Conservation (phyloP, 2,329 filamentous ascomycete species). For the Plenodomus biglobosus region DNA sequence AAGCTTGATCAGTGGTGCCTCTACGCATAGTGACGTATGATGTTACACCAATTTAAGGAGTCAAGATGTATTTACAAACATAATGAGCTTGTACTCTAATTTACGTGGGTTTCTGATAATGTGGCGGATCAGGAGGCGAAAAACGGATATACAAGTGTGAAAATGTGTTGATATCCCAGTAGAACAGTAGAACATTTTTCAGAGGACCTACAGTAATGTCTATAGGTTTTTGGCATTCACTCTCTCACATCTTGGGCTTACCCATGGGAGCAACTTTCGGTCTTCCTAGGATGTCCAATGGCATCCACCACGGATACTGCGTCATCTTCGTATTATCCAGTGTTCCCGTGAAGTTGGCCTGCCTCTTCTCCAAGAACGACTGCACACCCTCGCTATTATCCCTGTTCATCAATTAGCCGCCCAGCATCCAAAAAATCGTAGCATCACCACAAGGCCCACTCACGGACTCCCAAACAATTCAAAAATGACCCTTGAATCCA, state of each 20-base stretch:
- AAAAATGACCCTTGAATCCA: conserved; percentile 67
- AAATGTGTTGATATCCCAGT: too few species aligned
- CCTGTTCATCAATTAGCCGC: conserved; percentile 33
- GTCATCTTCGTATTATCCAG: conserved; percentile 62
- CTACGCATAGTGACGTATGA: neutral
- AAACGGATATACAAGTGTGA: too few species aligned
- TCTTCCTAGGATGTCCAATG: conserved; percentile 51
- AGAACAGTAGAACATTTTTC: too few species aligned
- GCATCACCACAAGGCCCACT: conserved; percentile 13
- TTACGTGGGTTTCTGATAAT: too few species aligned
- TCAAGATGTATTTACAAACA: too few species aligned
- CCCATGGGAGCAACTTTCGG: conserved; percentile 40
- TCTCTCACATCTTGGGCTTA: neutral
- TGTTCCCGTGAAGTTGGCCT: conserved; percentile 62
- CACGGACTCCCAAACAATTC: conserved; percentile 58
- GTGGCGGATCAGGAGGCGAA: too few species aligned
- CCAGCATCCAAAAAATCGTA: neutral
- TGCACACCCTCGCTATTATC: conserved; percentile 68
- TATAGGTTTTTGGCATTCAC: too few species aligned
- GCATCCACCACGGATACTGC: conserved; percentile 69
- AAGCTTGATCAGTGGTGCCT: neutral
- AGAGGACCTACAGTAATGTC: too few species aligned
- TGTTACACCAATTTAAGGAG: neutral
- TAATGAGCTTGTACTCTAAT: too few species aligned
- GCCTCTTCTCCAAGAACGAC: conserved; percentile 70